Evolutionary conservation across 169 alveolate species (phyloP), one percentile per base, ranked within the genome.

Genomic region (Plasmodium vivax): DNA sequence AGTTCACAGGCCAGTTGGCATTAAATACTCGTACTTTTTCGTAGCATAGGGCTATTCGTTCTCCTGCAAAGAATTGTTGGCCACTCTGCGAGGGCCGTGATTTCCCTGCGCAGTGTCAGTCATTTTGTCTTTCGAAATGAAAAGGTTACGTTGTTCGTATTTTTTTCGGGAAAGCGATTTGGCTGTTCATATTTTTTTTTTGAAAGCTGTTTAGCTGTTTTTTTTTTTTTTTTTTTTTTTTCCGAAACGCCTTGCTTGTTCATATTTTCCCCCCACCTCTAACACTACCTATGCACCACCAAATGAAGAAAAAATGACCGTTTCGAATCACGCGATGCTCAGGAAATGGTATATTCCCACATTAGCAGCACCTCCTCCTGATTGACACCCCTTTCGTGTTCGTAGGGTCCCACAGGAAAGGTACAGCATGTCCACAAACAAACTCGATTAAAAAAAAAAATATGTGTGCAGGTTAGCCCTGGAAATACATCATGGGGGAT

Each of bases 151-250:
- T 51, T 14, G 23, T 51, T 2, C 8, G 62, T 6, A 51, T 51
- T 51, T 51, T 51, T 12, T 51, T 16, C 4, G 23, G 62, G 62
- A 12, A 51, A 12, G 23, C 27, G 62, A 45, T 82, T 32, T 80
- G 32, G 47, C 47, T 36, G 47, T 38, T 84, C 75, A 30, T 58
- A 43, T 73, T 84, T 84, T 74, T 72, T 84, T 71, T 71, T 68
- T 58, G 23, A 51, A 51, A 51, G 23, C 62, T 51, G 19, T 51
- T 51, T 51, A 51, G 19, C 62, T 83, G 23, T 23, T 68, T n/a
- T n/a, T n/a, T n/a, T n/a, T 16, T 38, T 58, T 83, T 83, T 36
- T 83, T 38, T 23, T 51, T 51, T 51, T 51, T 51, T 51, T 51
- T 16, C 62, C 62, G 16, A 51, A 51, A 51, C 62, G 62, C 27